A percentile compares a stretch with the other conserved stretches of the same genome.
Conservation (phyloP, 257 asterid genomes). For the Ilex asprella region DNA sequence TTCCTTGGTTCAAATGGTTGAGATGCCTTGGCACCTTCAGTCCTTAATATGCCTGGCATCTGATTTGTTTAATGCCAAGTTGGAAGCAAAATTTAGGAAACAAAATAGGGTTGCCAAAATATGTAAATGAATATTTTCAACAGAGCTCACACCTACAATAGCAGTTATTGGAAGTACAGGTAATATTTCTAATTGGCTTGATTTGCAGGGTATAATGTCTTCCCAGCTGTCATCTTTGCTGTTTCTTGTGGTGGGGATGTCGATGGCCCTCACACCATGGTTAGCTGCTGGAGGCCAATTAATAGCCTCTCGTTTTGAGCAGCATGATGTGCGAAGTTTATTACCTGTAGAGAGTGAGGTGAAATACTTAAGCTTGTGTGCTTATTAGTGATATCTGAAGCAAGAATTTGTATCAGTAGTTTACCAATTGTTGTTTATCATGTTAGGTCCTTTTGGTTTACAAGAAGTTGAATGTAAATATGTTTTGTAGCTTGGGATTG, state of each 20-base stretch:
- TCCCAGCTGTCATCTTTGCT: constrained; percentile 80
- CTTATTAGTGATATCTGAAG: not conserved
- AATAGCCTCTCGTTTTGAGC: constrained; percentile 95
- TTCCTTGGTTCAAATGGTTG: not conserved
- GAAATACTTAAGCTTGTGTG: constrained; percentile 11
- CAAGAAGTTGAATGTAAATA: not conserved
- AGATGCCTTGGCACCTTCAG: not conserved
- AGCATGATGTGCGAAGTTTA: constrained; percentile 93
- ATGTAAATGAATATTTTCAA: not conserved
- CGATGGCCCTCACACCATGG: constrained; percentile 98
- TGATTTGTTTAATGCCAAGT: too few relatives aligned
- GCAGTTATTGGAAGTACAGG: not conserved
- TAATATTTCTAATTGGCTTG: constrained; percentile 6
- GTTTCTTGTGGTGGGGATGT: constrained; percentile 95
- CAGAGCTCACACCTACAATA: not conserved
- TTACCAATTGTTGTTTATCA: not conserved
- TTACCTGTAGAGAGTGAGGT: constrained; percentile 99
- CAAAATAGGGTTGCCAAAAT: too few relatives aligned
- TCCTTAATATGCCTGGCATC: not conserved
- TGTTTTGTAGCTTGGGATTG: too few relatives aligned
- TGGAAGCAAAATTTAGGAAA: too few relatives aligned
- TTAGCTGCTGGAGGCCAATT: constrained; percentile 99
- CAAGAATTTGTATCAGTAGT: not conserved
- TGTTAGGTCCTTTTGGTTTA: not conserved
- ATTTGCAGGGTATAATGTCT: constrained; percentile 92